Evolutionary conservation across 352 stramenopile species (phyloP).

Genomic region (Phytophthora uliginosa): DNA sequence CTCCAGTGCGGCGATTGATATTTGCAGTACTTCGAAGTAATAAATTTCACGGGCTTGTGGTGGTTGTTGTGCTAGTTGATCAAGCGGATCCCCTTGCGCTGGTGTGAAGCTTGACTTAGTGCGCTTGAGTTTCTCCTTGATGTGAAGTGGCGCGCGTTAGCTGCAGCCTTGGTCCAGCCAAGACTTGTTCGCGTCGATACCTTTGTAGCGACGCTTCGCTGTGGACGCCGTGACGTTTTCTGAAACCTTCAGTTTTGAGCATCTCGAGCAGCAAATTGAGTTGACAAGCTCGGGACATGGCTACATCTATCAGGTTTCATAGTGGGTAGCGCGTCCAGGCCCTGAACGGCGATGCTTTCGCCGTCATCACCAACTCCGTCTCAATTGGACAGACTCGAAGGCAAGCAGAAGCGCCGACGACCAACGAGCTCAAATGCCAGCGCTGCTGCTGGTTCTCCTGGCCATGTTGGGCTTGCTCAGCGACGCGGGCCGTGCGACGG

Average conservation of each 20-base stretch:
- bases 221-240: constrained; percentile 4
- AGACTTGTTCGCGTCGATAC: neutral
- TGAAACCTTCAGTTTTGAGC: constrained; percentile 20
- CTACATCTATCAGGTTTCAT: constrained; percentile 10
- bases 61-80: too few species aligned
- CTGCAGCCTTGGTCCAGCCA: neutral
- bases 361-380: constrained; percentile 20
- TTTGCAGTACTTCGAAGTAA: too few species aligned
- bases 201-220: neutral
- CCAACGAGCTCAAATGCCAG: constrained; percentile 17
- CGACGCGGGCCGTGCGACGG: constrained; percentile 9
- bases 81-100: too few species aligned
- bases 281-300: constrained; percentile 8
- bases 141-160: neutral
- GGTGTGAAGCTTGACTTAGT: too few species aligned
- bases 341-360: constrained; percentile 17
- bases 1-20: too few species aligned
- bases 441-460: constrained; percentile 17
- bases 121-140: too few species aligned
- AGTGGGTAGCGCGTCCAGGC: constrained; percentile 3
- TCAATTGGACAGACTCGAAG: constrained; percentile 23
- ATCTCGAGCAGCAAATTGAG: constrained; percentile 26
- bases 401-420: constrained; percentile 26
- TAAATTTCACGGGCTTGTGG: too few species aligned
- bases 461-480: constrained; percentile 4